Evolutionary conservation across 202 grass and related monocot genomes (phyloP).

Genomic region (Dendrocalamus latiflorus): DNA sequence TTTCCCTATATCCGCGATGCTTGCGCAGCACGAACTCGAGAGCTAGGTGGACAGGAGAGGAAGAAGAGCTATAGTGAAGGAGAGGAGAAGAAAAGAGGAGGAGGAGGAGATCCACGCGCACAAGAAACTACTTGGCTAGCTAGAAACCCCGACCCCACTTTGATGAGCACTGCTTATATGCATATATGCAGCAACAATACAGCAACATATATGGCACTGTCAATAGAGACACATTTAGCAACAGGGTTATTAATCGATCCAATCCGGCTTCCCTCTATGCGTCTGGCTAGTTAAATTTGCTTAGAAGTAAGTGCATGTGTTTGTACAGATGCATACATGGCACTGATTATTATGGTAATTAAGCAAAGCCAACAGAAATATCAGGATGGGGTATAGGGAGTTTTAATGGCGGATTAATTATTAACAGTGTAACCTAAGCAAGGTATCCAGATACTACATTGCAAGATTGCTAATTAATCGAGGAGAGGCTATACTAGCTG

Average conservation of each 20-base stretch:
- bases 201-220: constrained; percentile 24
- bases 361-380: neutral
- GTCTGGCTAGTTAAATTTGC: constrained; percentile 16
- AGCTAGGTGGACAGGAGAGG: neutral
- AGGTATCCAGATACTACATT: neutral
- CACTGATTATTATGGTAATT: neutral
- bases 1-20: constrained; percentile 28
- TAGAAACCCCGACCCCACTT: constrained; percentile 5
- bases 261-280: neutral
- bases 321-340: neutral
- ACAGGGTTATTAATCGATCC: neutral
- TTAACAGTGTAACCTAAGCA: constrained; percentile 20
- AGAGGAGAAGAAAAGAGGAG: neutral
- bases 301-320: constrained; percentile 25
- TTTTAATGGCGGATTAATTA: neutral
- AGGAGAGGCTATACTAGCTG: neutral
- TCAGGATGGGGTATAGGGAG: neutral
- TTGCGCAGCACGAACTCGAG: constrained; percentile 45
- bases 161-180: neutral
- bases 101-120: constrained; percentile 43
- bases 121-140: constrained; percentile 47
- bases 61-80: neutral
- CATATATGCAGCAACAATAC: neutral
- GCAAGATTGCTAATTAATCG: neutral
- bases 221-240: constrained; percentile 18